Percentiles rank a stretch among this genome's conserved stretches.
Conservation (phyloP, 2,329 filamentous ascomycete species). For the Pseudogymnoascus sp. region DNA sequence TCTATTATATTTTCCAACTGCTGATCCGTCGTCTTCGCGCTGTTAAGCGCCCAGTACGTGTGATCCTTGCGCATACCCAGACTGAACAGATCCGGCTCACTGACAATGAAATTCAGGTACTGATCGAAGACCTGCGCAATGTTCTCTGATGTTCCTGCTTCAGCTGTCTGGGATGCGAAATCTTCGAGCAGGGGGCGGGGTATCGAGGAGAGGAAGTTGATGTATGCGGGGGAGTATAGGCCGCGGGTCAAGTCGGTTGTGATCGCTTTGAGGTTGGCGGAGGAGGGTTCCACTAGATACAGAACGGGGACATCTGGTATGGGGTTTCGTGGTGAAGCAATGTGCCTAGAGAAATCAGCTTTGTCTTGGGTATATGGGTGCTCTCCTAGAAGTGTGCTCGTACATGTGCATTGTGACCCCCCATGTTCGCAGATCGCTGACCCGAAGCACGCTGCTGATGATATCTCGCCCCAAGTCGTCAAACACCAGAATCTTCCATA, state of each 20-base stretch:
- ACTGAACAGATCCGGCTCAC: slow-evolving; percentile 91
- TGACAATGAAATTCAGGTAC: slow-evolving; percentile 94
- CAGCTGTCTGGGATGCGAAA: slow-evolving; percentile 80
- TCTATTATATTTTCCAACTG: slow-evolving; percentile 83
- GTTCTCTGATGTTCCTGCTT: slow-evolving; percentile 76
- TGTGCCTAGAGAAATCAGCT: slow-evolving; percentile 51
- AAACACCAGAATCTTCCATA: slow-evolving; percentile 97
- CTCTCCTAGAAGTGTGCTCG: too few species aligned
- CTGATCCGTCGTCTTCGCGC: slow-evolving; percentile 80
- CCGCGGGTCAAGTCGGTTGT: slow-evolving; percentile 78
- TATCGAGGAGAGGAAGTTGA: slow-evolving; percentile 95
- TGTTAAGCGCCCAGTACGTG: slow-evolving; percentile 95
- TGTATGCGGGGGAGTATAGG: slow-evolving; percentile 86
- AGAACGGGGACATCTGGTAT: slow-evolving; percentile 96
- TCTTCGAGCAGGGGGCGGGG: slow-evolving; percentile 86
- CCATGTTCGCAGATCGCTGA: slow-evolving; percentile 86
- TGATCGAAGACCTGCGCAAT: slow-evolving; percentile 93
- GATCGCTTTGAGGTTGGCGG: slow-evolving; percentile 72
- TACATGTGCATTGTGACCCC: slow-evolving; percentile 97
- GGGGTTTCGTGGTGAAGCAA: slow-evolving; percentile 71
- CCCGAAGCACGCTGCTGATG: slow-evolving; percentile 89
- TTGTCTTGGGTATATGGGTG: not conserved
- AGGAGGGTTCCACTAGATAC: slow-evolving; percentile 87
- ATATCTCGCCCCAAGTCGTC: slow-evolving; percentile 88
- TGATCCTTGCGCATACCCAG: slow-evolving; percentile 84